Evolutionary conservation across 2,329 filamentous ascomycete species (phyloP).

Genomic region (Coniochaeta pulveracea): DNA sequence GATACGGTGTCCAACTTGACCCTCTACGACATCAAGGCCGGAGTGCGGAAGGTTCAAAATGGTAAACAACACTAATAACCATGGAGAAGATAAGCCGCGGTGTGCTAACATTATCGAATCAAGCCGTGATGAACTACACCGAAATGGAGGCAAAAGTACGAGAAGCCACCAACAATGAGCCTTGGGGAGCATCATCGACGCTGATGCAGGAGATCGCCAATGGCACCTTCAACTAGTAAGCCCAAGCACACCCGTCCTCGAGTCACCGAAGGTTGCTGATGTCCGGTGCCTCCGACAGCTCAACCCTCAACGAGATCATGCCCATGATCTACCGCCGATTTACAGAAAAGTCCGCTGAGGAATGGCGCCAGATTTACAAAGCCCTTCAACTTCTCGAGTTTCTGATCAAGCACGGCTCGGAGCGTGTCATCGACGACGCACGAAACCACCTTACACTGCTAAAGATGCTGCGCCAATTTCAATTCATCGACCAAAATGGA

Average conservation of each 20-base stretch:
- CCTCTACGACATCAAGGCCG: conserved; percentile 90
- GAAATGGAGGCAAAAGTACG: conserved; percentile 79
- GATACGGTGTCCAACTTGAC: conserved; percentile 85
- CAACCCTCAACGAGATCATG: conserved; percentile 98
- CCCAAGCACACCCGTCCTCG: conserved; percentile 12
- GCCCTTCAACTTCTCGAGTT: conserved; percentile 89
- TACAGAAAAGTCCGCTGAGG: conserved; percentile 94
- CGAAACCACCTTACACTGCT: conserved; percentile 88
- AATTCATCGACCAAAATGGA: conserved; percentile 90
- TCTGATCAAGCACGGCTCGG: conserved; percentile 94
- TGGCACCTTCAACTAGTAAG: conserved; percentile 95
- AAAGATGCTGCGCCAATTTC: conserved; percentile 97
- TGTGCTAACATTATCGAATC: conserved; percentile 16
- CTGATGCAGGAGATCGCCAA: conserved; percentile 98
- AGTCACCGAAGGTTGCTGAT: conserved; percentile 9
- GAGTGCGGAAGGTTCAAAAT: conserved; percentile 94
- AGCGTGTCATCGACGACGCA: conserved; percentile 94
- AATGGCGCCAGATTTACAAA: conserved; percentile 99
- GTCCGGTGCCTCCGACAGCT: conserved; percentile 50
- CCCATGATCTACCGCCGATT: conserved; percentile 99
- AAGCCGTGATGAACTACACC: conserved; percentile 98
- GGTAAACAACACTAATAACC: conserved; percentile 39
- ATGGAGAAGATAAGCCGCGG: too few relatives aligned
- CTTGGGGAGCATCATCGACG: conserved; percentile 79
- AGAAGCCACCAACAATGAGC: conserved; percentile 98